These are phyloP conservation scores for Hortaea sp. DNA, from an alignment of 2,329 filamentous ascomycete genomes.

Conservation along the genomic window DNA sequence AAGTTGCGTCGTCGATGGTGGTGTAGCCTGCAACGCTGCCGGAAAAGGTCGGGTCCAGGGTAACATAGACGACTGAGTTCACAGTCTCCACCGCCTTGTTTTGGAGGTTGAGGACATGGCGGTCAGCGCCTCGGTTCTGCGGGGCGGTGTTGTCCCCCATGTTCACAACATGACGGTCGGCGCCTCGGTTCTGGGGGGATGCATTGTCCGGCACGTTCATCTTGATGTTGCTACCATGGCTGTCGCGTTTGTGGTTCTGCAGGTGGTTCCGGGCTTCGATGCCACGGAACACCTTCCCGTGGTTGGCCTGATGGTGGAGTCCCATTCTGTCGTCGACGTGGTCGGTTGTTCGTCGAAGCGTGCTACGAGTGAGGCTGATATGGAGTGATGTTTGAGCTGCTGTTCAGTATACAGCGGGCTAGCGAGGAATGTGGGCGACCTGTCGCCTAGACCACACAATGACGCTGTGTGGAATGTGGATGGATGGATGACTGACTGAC, in stretches of 20 bases:
- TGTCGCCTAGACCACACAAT: conserved; percentile 2
- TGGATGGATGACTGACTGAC: not conserved
- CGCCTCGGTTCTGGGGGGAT: conserved; percentile 4
- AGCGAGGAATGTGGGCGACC: conserved; percentile 6
- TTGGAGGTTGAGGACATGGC: conserved; percentile 1
- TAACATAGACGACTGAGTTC: conserved; percentile 43
- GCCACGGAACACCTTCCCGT: conserved; percentile 21
- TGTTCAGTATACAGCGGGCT: conserved; percentile 3
- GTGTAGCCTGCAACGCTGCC: conserved; percentile 30
- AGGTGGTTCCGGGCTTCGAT: conserved; percentile 16
- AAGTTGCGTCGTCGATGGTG: conserved; percentile 11
- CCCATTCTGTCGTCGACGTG: conserved; percentile 15
- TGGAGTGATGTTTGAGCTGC: conserved; percentile 1
- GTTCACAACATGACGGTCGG: conserved; percentile 5
- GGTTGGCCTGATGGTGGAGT: conserved; percentile 19
- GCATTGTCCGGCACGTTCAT: conserved; percentile 18
- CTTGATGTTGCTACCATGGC: conserved; percentile 13
- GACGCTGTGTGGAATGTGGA: conserved; percentile 9
- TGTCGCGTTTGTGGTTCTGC: conserved; percentile 17
- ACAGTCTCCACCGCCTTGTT: conserved; percentile 22
- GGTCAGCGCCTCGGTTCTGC: conserved; percentile 5
- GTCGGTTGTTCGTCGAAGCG: conserved; percentile 3
- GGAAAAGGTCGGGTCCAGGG: conserved; percentile 41
- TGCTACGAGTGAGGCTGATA: conserved; percentile 1
- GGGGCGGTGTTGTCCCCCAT: conserved; percentile 3